phyloP scores from a whole-genome alignment of 495 filamentous ascomycete genomes.

The Hypoxylon trugodes region DNA sequence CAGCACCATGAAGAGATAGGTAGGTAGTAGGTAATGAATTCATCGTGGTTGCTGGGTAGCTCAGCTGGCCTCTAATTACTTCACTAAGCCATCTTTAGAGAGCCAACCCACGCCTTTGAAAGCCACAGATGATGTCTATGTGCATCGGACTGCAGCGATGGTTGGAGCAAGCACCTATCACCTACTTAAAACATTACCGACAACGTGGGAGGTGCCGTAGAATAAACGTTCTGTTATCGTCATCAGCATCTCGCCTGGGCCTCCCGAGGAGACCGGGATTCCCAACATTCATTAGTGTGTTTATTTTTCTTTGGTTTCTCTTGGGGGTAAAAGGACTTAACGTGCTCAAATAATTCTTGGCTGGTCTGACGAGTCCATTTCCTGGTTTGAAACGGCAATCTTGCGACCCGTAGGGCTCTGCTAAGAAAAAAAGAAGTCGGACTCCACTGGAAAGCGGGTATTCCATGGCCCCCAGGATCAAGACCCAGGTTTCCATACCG shows the following conservation, averaged over 20 bases:
- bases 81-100: slow-evolving; percentile 19
- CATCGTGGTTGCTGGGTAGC: slow-evolving; percentile 21
- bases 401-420: slow-evolving; percentile 32
- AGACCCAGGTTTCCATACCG: slow-evolving; percentile 21
- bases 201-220: slow-evolving; percentile 13
- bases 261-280: not conserved
- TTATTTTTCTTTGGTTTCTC: no score
- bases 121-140: slow-evolving; percentile 34
- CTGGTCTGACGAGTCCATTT: slow-evolving; percentile 17
- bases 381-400: slow-evolving; percentile 22
- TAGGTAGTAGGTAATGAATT: no score
- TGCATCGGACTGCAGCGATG: not conserved
- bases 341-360: slow-evolving; percentile 13
- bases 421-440: slow-evolving; percentile 15
- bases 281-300: not conserved
- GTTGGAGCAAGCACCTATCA: slow-evolving; percentile 14
- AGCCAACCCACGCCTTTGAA: slow-evolving; percentile 5
- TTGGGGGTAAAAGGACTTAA: not conserved
- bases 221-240: slow-evolving; percentile 10
- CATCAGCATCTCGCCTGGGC: slow-evolving; percentile 7
- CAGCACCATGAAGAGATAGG: slow-evolving; percentile 9
- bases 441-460: slow-evolving; percentile 36
- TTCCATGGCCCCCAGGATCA: slow-evolving; percentile 23
- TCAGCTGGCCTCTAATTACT: slow-evolving; percentile 11
- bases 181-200: slow-evolving; percentile 22